Base-by-base conservation (phyloP, 306 rosid genomes). In the Pyrus pyrifolia region DNA sequence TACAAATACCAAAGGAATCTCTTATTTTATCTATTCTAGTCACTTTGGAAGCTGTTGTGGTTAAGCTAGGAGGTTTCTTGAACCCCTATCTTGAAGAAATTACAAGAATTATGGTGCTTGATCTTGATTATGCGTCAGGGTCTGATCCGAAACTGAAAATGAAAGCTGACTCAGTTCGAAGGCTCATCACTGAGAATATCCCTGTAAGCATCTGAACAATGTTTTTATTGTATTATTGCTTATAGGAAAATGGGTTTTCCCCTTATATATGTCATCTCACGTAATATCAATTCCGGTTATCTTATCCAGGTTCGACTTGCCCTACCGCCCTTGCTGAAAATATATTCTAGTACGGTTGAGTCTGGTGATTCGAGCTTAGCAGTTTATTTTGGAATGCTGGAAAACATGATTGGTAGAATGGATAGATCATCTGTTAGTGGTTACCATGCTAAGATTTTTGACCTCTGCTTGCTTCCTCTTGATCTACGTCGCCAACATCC, bases 11-110 rank as follows among this genome's bases (percentile, higher is more conserved):
- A 23, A 81, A 74, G 66, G 97, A 85, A 63, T 85, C 90, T 63
- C 79, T 84, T 72, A 40, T 84, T 64, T 74, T 86, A 49, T 89
- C 90, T 71, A 73, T 90, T 81, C 91, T 91, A 45, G 5, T 86
- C 68, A 84, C 86, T 70, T 81, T 94, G 82, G 98, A 92, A 87
- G 93, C 94, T 12, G 84, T 92, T 77, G 85, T 92, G 53, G 91
- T 85, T 76, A 92, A 86, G 87, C 97, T 94, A 59, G 97, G 97
- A 76, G 90, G 91, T 76, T 92, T 94, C 83, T 63, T 94, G 62
- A 94, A 86, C 61, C 97, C 95, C 5, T 89, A 94, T 84, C 90
- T 94, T 33, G 82, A 84, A 67, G 85, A 88, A 77, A 87, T 94
- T 74, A 73, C 88, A 81, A 86, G 83, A 83, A 82, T 94, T 79